Base-by-base conservation (phyloP, 2,329 filamentous ascomycete species). In the Hypoxylon sp. region DNA sequence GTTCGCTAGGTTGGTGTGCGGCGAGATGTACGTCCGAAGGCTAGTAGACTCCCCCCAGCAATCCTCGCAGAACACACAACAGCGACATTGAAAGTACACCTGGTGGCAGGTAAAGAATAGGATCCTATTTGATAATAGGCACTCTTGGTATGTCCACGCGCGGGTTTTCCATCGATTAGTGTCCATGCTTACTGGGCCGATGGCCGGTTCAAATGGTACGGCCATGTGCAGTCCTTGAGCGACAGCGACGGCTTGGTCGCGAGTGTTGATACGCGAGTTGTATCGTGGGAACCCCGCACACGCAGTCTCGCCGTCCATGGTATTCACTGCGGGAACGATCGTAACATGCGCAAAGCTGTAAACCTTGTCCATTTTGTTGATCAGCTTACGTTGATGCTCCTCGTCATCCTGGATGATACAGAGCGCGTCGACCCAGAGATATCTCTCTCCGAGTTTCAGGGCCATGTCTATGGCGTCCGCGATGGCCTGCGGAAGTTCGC, bases 61-160 rank as follows among this genome's bases (percentile, higher is more conserved):
- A 26, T 55, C 52, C 17, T 55, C 52, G 13, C 52, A 48, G 24
- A 55, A 55, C 33, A 55, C 20, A 35, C 38, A 33, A 33, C 33
- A 33, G n/a, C 43, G 52, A 31, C 52, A 55, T 27, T 55, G 52
- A 20, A 55, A 55, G 45, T 55, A 55, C 15, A 31, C 52, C 42
- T 55, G 52, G 2, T 21, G 40, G 33, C 40, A 41, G 2, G 42
- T 55, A 3, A 55, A 23, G 26, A 55, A 55, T 8, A 55, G 13
- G 24, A 55, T 55, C 10, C 52, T 48, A 31, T 23, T 33, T 5
- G 52, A 55, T 27, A 55, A n/a, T 11, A 55, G 45, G 11, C 35
- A 42, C 18, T 55, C 52, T 17, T 55, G 52, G 31, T 48, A 55
- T 8, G 52, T 55, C 52, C 52, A 55, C 13, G 45, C 52, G 26